Conservation (phyloP, 139 green algal genomes). For the Trebouxia sp. region DNA sequence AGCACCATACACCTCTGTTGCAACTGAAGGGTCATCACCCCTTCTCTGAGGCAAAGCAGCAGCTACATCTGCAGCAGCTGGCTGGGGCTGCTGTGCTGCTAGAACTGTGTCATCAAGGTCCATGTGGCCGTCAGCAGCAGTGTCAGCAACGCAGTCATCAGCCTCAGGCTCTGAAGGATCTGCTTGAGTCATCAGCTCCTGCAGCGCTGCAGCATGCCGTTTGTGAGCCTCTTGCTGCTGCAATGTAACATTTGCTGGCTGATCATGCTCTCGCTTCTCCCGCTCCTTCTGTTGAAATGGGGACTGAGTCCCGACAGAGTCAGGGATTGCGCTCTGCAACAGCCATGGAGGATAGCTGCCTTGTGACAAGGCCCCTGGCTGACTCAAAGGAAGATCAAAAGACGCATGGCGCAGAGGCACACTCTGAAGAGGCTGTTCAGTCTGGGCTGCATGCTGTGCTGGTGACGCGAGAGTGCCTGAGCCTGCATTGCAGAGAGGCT, state of each 20-base stretch:
- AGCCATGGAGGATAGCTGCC: conserved; percentile 8
- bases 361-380: background rate
- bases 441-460: background rate
- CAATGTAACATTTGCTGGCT: background rate
- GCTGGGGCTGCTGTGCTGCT: too few species aligned
- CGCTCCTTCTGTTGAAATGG: background rate
- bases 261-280: background rate
- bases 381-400: background rate
- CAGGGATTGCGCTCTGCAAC: conserved; percentile 6
- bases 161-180: conserved; percentile 2
- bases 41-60: background rate
- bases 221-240: conserved; percentile 19
- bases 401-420: background rate
- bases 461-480: background rate
- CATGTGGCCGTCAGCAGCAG: too few species aligned
- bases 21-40: background rate
- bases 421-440: background rate
- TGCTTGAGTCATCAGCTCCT: conserved; percentile 21
- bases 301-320: conserved; percentile 5
- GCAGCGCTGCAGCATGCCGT: background rate
- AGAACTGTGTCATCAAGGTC: too few species aligned
- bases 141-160: conserved; percentile 14
- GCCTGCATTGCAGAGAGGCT: too few species aligned
- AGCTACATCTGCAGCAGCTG: background rate
- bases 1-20: background rate